Evolutionary conservation across 805 yeast genomes (phyloP), one percentile per base, ranked within the genome.

Genomic region (Osmozyma mogii): DNA sequence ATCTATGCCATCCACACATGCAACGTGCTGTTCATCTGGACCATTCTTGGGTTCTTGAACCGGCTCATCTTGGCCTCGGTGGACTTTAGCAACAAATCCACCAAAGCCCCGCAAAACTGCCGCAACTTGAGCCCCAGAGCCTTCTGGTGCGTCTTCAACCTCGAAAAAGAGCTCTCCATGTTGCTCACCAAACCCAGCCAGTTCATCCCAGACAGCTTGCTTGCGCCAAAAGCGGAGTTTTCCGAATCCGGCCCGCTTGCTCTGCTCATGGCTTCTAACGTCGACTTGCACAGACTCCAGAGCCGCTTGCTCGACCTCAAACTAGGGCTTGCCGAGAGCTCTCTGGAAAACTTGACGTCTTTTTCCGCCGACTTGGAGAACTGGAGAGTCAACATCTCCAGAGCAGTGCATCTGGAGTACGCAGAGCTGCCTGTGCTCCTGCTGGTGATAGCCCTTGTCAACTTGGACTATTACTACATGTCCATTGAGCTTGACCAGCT

Each of bases 401-500:
- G 45, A 30, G 32, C 44, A 9, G 40, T 58, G 2, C 61, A 56
- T 37, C 44, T 40, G 16, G 40, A 47, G 9, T 52, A 45, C 34
- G 41, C 48, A 10, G 46, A 48, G 22, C 49, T 49, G 28, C 44
- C 56, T 9, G 38, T 44, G 14, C 44, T 59, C 21, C 59, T 53
- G 35, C 59, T 59, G 28, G 51, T 44, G 30, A 52, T 58, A 8
- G 50, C 61, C 2, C 35, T 53, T 21, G 45, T 58, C 11, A 59
- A 63, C 37, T 39, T 62, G 33, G 54, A 60, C 37, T 61, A 58
- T 41, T 62, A 56, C 37, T 64, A 58, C 37, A 40, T 63, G 14
- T 41, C 54, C 20, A 54, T 61, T 15, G 69, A 64, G 40, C 38
- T 64, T 16, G 68, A 63, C 43, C 67, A 60, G 40, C 34, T 61